Percentiles rank a stretch among this genome's conserved stretches.
Evolutionary conservation across 2,329 filamentous ascomycete species (phyloP).

Genomic region (Pseudocercospora pini-densiflorae): DNA sequence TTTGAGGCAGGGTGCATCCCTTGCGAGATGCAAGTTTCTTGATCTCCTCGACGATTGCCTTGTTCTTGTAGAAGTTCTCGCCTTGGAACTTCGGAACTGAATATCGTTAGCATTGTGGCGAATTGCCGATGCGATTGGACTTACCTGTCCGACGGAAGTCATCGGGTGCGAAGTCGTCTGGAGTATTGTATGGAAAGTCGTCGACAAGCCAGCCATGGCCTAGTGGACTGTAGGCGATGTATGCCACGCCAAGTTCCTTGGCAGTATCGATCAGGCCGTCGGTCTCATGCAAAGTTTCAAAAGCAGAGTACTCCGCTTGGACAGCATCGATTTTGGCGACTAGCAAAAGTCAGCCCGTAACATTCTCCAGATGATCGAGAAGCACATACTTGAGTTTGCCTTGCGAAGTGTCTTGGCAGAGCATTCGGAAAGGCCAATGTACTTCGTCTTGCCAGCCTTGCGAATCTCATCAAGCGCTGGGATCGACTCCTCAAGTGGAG

Average conservation of each 20-base stretch:
- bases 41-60: constrained; percentile 34
- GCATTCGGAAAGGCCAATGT: constrained; percentile 57
- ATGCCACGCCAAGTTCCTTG: constrained; percentile 50
- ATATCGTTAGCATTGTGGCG: constrained; percentile 30
- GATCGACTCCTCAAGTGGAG: constrained; percentile 55
- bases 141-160: constrained; percentile 33
- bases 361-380: background rate
- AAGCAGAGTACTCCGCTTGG: constrained; percentile 58
- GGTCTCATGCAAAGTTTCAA: constrained; percentile 52
- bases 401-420: constrained; percentile 53
- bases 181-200: constrained; percentile 40
- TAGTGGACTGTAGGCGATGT: constrained; percentile 46
- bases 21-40: constrained; percentile 30
- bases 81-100: constrained; percentile 35
- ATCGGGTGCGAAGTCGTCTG: constrained; percentile 43
- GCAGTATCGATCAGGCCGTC: constrained; percentile 47
- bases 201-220: constrained; percentile 50
- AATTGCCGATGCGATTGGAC: background rate
- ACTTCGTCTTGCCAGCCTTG: constrained; percentile 54
- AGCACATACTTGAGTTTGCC: constrained; percentile 42
- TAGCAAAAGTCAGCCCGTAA: background rate
- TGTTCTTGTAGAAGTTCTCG: constrained; percentile 37
- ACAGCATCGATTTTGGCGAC: constrained; percentile 55
- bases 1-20: constrained; percentile 29
- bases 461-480: constrained; percentile 53